Evolutionary conservation across 108 stramenopile species (phyloP), one percentile per base, ranked within the genome.

Genomic region (Stephanodiscus minutulus): DNA sequence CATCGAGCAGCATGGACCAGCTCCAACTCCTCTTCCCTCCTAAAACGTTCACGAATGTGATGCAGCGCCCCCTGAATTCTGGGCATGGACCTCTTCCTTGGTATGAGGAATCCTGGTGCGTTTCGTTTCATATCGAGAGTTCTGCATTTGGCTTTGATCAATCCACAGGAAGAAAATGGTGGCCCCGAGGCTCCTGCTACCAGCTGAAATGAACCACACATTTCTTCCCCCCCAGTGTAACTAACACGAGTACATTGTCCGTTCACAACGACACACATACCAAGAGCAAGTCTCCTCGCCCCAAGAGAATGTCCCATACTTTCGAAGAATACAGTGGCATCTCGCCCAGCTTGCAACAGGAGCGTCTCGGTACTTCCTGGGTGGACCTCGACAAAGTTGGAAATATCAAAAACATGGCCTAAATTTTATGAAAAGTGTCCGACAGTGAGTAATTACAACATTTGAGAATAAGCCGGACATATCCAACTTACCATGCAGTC

Each of bases 331-430:
- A 76, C 68, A 7, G 95, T 96, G 3, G 96, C 91, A 74, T 98
- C 96, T 27, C 79, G 64, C 18, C 97, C 97, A 5, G 95, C 79
- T 74, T 94, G 93, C 9, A 94, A 88, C 79, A 97, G 74, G 5
- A 98, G 78, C 12, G 96, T 97, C 56, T 98, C 97, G 22, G 90
- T 88, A 43, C 85, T 85, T 28, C 97, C 97, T 27, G 97, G 97
- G 81, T 98, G 97, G 8, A 65, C n/a, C 47, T 84, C 64, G 59
- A 97, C 60, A 80, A 98, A 98, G n/a, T 70, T 58, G 29, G 95
- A 92, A 60, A 98, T 85, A 73, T 98, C 92, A 68, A 91, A 96
- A 18, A 94, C 87, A 62, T 90, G 82, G 0, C 94, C n/a, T n/a
- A n/a, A n/a, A n/a, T n/a, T n/a, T n/a, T n/a, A n/a, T n/a, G n/a